Evolutionary conservation across 2,329 filamentous ascomycete species (phyloP), one percentile per base, ranked within the genome.

Genomic region (Nigrospora oryzae): DNA sequence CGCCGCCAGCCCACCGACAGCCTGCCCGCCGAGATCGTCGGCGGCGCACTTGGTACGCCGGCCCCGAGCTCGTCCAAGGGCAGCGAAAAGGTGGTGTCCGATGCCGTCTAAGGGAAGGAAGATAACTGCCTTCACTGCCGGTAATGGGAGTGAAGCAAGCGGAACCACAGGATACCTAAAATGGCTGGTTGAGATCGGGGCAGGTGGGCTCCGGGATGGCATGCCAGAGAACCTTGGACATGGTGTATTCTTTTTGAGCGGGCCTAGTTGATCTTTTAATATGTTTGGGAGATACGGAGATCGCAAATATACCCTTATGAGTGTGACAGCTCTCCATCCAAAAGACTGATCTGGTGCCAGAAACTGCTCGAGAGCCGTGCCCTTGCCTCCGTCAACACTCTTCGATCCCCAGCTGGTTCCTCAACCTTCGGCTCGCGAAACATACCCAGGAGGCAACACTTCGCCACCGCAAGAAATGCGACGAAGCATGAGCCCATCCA

Each of bases 1-100:
- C 71, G 70, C 36, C 71, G 76, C 45, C 84, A 90, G 55, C 79
- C 89, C 45, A 67, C 63, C 48, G 72, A 67, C 34, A 49, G 52
- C n/a, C 37, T 48, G 14, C 33, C 49, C 11, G 5, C 44, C 1
- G 45, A 52, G 11, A 30, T 42, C 40, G 31, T 49, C 11, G 15
- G 32, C 17, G 53, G 51, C 28, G 54, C 52, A 42, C 45, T 8
- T 11, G 4, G 34, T 16, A 44, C 35, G 34, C 35, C 35, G 35
- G 23, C 28, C 15, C 11, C 50, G 5, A 46, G 46, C 14, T 59
- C 58, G 0, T 56, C 55, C 1, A 59, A 55, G 51, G 54, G 53
- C 11, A 57, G 54, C 36, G 59, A 62, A 49, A 61, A 60, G 49
- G 40, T 42, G 14, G 38, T 43, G 5, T 34, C 41, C 17, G 39